These are phyloP conservation scores for Fraxinus latifolia DNA, from an alignment of 305 asterid genomes.

Conservation along the genomic window DNA sequence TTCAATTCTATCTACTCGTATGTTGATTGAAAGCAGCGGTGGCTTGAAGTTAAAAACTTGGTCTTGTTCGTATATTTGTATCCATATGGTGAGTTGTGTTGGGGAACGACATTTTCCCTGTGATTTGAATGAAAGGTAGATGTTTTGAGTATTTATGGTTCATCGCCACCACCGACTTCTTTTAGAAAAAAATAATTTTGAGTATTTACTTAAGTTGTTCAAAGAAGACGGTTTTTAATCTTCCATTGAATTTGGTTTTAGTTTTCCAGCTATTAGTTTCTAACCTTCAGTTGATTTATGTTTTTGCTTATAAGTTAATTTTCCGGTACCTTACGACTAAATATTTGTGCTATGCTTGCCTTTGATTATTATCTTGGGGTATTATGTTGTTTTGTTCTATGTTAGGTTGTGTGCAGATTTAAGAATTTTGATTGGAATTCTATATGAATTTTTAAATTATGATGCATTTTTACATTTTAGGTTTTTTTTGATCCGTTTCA, in stretches of 20 bases:
- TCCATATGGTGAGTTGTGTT: neutral
- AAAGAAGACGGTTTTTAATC: neutral
- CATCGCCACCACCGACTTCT: neutral
- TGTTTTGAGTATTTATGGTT: neutral
- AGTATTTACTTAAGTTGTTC: neutral
- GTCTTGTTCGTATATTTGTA: neutral
- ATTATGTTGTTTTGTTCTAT: neutral
- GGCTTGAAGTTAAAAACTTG: neutral
- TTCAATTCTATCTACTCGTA: neutral
- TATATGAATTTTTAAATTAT: neutral
- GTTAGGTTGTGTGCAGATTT: neutral
- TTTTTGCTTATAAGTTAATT: neutral
- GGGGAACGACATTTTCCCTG: neutral
- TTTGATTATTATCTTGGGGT: neutral
- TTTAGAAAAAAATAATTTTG: neutral
- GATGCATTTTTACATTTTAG: neutral
- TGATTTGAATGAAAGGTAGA: neutral
- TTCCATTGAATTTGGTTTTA: neutral
- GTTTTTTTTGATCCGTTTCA: neutral
- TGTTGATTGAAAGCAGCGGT: neutral
- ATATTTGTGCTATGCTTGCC: neutral
- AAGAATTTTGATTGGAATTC: neutral
- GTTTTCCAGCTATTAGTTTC: neutral
- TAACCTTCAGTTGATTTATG: neutral
- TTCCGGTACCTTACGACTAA: neutral